These are phyloP conservation scores for Volvox reticuliferus DNA, from an alignment of 139 green algal genomes.

Conservation along the genomic window DNA sequence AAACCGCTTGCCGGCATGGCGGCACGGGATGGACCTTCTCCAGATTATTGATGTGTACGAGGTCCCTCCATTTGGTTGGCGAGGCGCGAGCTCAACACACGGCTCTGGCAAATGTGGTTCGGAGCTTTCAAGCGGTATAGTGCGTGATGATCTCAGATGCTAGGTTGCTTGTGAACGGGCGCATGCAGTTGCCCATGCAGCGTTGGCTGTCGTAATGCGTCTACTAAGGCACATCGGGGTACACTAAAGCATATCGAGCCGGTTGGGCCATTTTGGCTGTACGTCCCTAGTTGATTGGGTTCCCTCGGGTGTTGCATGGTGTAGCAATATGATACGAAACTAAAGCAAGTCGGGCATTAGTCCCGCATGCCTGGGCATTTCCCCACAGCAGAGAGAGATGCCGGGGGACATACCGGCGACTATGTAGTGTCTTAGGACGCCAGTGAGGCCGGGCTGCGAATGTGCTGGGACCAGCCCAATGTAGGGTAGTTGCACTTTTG, in stretches of 20 bases:
- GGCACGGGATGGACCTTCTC: background rate
- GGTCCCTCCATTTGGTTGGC: background rate
- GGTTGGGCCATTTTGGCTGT: background rate
- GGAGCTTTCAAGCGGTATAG: too few relatives aligned
- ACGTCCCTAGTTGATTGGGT: background rate
- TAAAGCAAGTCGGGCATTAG: background rate
- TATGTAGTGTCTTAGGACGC: background rate
- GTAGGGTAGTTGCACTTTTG: constrained; percentile 3
- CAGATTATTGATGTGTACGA: background rate
- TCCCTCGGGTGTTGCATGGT: background rate
- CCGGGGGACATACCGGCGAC: background rate
- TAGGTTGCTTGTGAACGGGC: background rate
- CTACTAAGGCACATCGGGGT: background rate
- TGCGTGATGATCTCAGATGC: background rate
- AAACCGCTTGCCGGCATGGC: background rate
- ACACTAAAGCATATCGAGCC: background rate
- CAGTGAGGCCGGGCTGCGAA: background rate
- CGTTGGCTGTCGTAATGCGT: constrained; percentile 5
- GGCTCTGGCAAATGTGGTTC: too few relatives aligned
- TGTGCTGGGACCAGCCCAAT: background rate
- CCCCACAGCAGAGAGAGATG: constrained; percentile 16
- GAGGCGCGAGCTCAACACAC: background rate
- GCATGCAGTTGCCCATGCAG: constrained; percentile 1
- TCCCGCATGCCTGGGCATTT: constrained; percentile 6
- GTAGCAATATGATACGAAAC: background rate